Base-by-base conservation (phyloP, 495 filamentous ascomycete species). In the Trypethelium eluteriae region DNA sequence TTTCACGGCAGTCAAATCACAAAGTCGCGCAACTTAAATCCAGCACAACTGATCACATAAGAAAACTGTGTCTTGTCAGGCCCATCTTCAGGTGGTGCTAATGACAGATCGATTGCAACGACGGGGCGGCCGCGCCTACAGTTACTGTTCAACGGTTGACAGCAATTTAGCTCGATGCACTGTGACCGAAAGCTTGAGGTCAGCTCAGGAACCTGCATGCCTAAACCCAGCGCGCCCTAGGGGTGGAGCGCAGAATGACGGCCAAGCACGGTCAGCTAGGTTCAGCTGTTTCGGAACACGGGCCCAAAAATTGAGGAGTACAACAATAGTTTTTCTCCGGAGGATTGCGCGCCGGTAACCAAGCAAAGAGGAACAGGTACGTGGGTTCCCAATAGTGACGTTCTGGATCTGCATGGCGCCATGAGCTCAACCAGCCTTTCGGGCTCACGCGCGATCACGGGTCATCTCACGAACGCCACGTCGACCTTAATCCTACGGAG, bases 341-440 rank as follows among this genome's bases (percentile, higher is more conserved):
- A 46, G 9, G 41, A 16, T 16, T 16, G 49, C 7, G 25, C 5
- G 49, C 49, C 25, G 25, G 10, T 5, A 5, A 10, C 53, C 41
- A 7, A 44, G 41, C 6, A 14, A 44, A 59, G 32, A 34, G 53
- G 32, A 18, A 34, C 11, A 59, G 32, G 32, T 59, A 36, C 25
- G 18, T 10, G 25, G 25, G 25, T 25, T 25, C 25, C 25, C 25
- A 25, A 25, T 25, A 59, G 36, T 59, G 53, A 59, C 53, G 53
- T 59, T 59, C 36, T 59, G 10, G 53, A 36, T 36, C 53, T 59
- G 53, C 53, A 59, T 36, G 53, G n/a, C 32, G 53, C 53, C 32
- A 10, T 18, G 14, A 32, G 7, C 6, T 35, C 18, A 2, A 2
- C 32, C 53, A 36, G 53, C 5, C 18, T 59, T 59, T 34, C 32